Percentiles rank a stretch among this genome's conserved stretches.
Evolutionary conservation across 2,329 filamentous ascomycete genomes (phyloP).

Genomic region (Chaetomiaceae sp.): DNA sequence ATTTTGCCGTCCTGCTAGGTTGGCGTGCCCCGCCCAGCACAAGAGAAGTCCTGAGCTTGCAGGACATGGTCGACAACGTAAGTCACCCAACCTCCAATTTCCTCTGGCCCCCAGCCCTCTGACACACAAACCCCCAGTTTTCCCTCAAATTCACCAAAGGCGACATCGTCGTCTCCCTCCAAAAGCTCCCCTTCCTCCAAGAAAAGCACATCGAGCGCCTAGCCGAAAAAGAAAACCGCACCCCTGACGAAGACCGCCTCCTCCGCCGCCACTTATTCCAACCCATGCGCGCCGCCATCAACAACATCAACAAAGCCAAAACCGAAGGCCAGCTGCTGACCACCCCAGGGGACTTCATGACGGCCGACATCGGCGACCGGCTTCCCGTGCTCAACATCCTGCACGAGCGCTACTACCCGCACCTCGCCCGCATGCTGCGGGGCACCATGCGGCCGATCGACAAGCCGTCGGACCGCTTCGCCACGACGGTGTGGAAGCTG

Average conservation of each 20-base stretch:
- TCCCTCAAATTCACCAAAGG: conserved; percentile 85
- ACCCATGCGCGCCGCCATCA: conserved; percentile 23
- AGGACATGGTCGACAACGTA: conserved; percentile 67
- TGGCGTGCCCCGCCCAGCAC: conserved; percentile 64
- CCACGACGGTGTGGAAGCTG: conserved; percentile 18
- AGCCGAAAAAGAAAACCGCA: conserved; percentile 12
- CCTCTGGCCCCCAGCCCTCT: conserved; percentile 25
- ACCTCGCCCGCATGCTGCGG: conserved; percentile 11
- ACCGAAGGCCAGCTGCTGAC: not conserved
- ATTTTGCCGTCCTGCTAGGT: conserved; percentile 81
- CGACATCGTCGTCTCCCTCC: conserved; percentile 75
- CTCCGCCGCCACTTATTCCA: conserved; percentile 20
- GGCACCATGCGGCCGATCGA: not conserved
- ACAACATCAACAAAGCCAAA: not conserved
- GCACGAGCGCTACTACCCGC: not conserved
- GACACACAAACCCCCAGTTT: conserved; percentile 49
- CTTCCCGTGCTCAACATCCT: conserved; percentile 1
- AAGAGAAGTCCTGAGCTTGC: conserved; percentile 66
- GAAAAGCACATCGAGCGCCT: conserved; percentile 27
- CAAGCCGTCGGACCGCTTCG: not conserved
- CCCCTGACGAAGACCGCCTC: conserved; percentile 4
- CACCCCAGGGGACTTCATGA: not conserved
- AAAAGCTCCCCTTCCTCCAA: conserved; percentile 79
- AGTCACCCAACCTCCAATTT: conserved; percentile 24
- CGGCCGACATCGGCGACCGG: not conserved